Base-by-base conservation (phyloP, 352 stramenopile species). In the Thalassiosira hispida region DNA sequence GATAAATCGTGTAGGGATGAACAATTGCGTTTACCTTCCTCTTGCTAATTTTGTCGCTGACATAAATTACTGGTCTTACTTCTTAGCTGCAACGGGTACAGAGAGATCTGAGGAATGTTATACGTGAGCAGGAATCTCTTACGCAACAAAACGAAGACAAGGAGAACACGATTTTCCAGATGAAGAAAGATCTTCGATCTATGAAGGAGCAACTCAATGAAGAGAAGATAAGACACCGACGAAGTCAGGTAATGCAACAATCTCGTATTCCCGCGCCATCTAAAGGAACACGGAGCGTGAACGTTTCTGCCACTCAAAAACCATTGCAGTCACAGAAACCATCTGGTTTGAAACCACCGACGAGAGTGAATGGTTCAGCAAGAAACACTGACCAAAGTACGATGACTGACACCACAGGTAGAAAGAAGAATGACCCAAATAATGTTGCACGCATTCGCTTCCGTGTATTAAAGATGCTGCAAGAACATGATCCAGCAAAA, bases 401-500 rank as follows among this genome's bases (percentile, higher is more conserved):
- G 56, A 49, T 1, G 23, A 18, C 14, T 0, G 42, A 56, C 14
- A n/a, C 44, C 20, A 60, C 46, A 51, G 40, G 35, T 53, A 23
- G 60, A 61, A 42, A 20, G 18, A 46, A 46, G 40, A 25, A 49
- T 56, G 61, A 81, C 63, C 56, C 61, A 22, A 66, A 57, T 38
- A 61, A 62, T 57, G 46, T 86, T n/a, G 62, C 72, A 27, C 55
- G 56, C 35, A 84, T 81, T 60, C 79, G 87, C 9, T 64, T 27
- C 14, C 46, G 89, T 52, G 86, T 94, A 2, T 72, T 93, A 27
- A 81, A 75, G 33, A 73, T 93, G 47, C 69, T 94, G 7, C 63
- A 94, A 77, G 79, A 92, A 65, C 64, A 93, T 52, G 87, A 94
- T 65, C 88, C 83, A 68, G 62, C 52, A 22, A 93, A 94, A 73